Base-by-base conservation (phyloP, 192 early-diverging fungal genomes). In the Cetraspora pellucida region DNA sequence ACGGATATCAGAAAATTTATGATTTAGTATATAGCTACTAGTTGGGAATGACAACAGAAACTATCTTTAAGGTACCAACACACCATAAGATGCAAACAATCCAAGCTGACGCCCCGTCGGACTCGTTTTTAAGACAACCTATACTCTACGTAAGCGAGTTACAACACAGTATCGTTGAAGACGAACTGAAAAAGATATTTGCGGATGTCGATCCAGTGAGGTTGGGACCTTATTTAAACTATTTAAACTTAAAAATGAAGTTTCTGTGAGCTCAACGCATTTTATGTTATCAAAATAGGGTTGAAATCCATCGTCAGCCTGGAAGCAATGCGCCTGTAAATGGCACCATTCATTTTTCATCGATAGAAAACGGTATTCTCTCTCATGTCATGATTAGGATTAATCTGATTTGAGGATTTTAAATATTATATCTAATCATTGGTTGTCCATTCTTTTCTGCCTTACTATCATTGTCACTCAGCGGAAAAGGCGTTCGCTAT, bases 401-500 rank as follows among this genome's bases (percentile, higher is more conserved):
- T 27, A 43, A 13, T 65, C n/a, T 60, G 54, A 58, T 67, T 46
- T 44, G 21, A 45, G 21, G 43, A 57, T n/a, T n/a, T n/a, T n/a
- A n/a, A 3, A 25, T 19, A 21, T 64, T 37, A 28, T 57, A 47
- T 47, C 47, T 79, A 60, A 60, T 45, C 0, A 21, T 60, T 17
- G 9, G 10, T 14, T 30, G n/a, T 61, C 27, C 9, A n/a, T 14
- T 49, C 28, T 49, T 59, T 30, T 73, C 72, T 44, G 6, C 9
- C 9, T 54, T 71, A 54, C 11, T 21, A 4, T 54, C 10, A 52
- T 37, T 37, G 4, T 17, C 14, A 43, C 17, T 10, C 74, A 80
- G 84, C 84, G 31, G 84, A 85, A 46, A 67, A 75, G 55, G 84
- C 84, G n/a, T 85, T 77, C 73, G 78, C 84, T 9, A 54, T 82